phyloP scores from a whole-genome alignment of 768 basidiomycete genomes.

The Suillus decipiens region DNA sequence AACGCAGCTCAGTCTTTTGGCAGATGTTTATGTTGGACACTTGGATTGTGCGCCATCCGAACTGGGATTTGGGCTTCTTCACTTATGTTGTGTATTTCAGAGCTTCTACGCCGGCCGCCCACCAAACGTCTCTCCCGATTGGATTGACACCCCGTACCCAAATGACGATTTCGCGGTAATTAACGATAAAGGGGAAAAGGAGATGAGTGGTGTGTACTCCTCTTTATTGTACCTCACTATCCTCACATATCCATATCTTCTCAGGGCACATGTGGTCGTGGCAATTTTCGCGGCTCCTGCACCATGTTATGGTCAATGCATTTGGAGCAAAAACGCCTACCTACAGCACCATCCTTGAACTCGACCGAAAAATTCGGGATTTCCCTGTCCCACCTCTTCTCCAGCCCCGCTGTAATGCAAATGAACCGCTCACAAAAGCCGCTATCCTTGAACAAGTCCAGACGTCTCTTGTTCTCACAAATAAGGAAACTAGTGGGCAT shows the following conservation, averaged over 20 bases:
- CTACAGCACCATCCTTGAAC: constrained; percentile 54
- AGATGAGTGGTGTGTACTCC: constrained; percentile 43
- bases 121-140: constrained; percentile 50
- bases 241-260: constrained; percentile 2
- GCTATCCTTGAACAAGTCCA: constrained; percentile 35
- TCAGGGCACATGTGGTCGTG: constrained; percentile 58
- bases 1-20: constrained; percentile 65
- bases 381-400: constrained; percentile 52
- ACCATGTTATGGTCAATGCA: constrained; percentile 49
- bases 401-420: constrained; percentile 35
- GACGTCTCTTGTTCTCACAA: constrained; percentile 43
- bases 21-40: constrained; percentile 66
- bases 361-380: constrained; percentile 64
- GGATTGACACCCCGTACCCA: constrained; percentile 60
- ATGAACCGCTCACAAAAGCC: constrained; percentile 21
- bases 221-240: background rate
- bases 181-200: constrained; percentile 36
- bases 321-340: constrained; percentile 54
- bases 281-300: constrained; percentile 54
- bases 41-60: constrained; percentile 46
- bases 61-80: background rate
- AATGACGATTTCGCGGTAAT: constrained; percentile 40
- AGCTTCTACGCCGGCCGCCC: constrained; percentile 65
- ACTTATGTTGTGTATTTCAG: constrained; percentile 35
- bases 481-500: constrained; percentile 52